Evolutionary conservation across 139 green algal species (phyloP).

Genomic region (Picochlorum costavermella): DNA sequence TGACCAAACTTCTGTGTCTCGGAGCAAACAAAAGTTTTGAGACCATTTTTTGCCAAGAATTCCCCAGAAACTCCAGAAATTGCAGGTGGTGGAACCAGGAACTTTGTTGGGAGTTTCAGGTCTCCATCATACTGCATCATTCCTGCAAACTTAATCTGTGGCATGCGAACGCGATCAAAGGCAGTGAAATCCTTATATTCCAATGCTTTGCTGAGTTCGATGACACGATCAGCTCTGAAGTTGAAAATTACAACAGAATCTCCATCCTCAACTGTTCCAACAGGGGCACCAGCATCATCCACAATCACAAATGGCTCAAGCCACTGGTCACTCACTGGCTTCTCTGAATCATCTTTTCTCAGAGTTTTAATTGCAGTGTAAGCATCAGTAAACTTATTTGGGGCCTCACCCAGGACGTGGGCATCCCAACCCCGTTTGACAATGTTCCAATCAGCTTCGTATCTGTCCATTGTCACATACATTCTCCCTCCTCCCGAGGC

Average conservation of each 20-base stretch:
- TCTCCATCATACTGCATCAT: slow-evolving; percentile 98
- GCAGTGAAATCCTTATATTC: slow-evolving; percentile 77
- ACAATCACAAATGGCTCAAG: slow-evolving; percentile 79
- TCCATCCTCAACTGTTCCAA: slow-evolving; percentile 69
- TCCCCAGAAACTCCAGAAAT: slow-evolving; percentile 40
- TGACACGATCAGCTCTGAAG: slow-evolving; percentile 91
- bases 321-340: slow-evolving; percentile 71
- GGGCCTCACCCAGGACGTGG: slow-evolving; percentile 84
- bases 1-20: slow-evolving; percentile 69
- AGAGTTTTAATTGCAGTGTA: slow-evolving; percentile 29
- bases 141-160: slow-evolving; percentile 70
- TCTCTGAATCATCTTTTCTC: slow-evolving; percentile 46
- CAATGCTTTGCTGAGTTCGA: slow-evolving; percentile 86
- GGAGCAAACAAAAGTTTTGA: slow-evolving; percentile 77
- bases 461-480: slow-evolving; percentile 93
- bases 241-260: slow-evolving; percentile 73
- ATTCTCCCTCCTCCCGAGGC: slow-evolving; percentile 91
- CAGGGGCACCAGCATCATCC: slow-evolving; percentile 64
- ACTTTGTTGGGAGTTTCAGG: slow-evolving; percentile 86
- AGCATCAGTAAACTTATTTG: slow-evolving; percentile 59
- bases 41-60: slow-evolving; percentile 76
- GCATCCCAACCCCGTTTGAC: slow-evolving; percentile 90
- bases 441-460: slow-evolving; percentile 94
- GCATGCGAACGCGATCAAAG: slow-evolving; percentile 70
- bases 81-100: slow-evolving; percentile 81